phyloP scores from a whole-genome alignment of 306 rosid species.

The Rosa lucieae region DNA sequence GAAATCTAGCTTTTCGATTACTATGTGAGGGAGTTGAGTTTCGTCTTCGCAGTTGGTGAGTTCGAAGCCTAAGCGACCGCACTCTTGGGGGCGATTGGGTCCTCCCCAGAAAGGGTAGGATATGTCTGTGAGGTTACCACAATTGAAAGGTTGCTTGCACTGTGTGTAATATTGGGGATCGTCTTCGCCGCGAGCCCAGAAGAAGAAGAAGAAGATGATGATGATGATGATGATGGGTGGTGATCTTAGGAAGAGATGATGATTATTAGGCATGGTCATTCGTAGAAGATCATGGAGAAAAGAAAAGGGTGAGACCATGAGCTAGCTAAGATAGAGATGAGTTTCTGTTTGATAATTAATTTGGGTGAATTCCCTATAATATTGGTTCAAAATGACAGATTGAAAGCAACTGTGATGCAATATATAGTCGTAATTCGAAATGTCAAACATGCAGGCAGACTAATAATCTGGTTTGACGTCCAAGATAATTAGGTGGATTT shows the following conservation, averaged over 20 bases:
- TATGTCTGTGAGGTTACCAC: slow-evolving; percentile 21
- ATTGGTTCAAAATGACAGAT: background rate
- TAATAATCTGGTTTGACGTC: background rate
- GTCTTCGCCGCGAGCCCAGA: background rate
- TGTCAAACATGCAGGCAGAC: background rate
- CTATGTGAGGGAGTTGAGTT: background rate
- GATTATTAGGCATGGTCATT: background rate
- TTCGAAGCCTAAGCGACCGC: background rate
- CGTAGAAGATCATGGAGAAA: slow-evolving; percentile 8
- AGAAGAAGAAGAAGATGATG: background rate
- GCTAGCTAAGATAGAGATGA: background rate
- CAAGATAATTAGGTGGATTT: background rate
- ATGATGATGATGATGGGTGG: background rate
- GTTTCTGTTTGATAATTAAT: background rate
- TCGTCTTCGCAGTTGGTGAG: slow-evolving; percentile 1
- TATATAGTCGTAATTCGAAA: background rate
- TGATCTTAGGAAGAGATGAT: background rate
- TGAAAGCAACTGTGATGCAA: background rate
- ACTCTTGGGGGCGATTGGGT: background rate
- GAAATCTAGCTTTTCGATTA: background rate
- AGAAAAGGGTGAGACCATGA: background rate
- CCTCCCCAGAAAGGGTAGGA: slow-evolving; percentile 38
- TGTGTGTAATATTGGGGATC: background rate
- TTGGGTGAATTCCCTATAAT: background rate
- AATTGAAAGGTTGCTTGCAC: slow-evolving; percentile 29